These are phyloP conservation scores for Cylindrodendrum hubeiense DNA, from an alignment of 2,329 filamentous ascomycete genomes.

Conservation along the genomic window DNA sequence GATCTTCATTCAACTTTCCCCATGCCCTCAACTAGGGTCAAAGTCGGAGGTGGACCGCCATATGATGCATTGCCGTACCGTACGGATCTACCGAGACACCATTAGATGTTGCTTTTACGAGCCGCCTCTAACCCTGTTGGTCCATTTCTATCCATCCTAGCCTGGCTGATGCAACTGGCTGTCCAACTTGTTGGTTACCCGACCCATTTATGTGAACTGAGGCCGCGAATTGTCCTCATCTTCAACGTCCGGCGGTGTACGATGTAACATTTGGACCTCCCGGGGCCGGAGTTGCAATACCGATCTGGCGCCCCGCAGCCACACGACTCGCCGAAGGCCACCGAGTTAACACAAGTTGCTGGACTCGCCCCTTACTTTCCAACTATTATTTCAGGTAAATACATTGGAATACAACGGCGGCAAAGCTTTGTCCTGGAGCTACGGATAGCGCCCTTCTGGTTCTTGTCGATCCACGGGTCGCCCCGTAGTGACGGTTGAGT, in stretches of 20 bases:
- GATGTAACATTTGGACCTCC: not conserved
- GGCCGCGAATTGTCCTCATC: not conserved
- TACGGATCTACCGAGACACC: not conserved
- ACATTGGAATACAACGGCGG: not conserved
- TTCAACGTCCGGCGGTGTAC: slow-evolving; percentile 21
- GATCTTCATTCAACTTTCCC: slow-evolving; percentile 3
- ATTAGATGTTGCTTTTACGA: not conserved
- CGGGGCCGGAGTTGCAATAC: slow-evolving; percentile 7
- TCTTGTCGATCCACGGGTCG: slow-evolving; percentile 9
- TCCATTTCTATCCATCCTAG: not conserved
- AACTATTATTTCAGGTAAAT: not conserved
- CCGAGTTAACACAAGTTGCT: not conserved
- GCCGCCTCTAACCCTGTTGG: not conserved
- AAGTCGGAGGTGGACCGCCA: not conserved
- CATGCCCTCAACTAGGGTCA: not conserved
- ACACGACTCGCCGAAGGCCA: not conserved
- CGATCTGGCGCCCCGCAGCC: slow-evolving; percentile 12
- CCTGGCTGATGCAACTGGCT: not conserved
- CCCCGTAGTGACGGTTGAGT: not conserved
- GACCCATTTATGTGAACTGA: not conserved
- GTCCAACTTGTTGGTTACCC: not conserved
- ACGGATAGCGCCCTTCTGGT: not conserved
- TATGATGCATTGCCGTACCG: not conserved
- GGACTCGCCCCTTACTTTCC: not conserved
- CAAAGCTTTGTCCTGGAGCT: not conserved